Base-by-base conservation (phyloP, 116 monocot species). In the Posidonia oceanica region DNA sequence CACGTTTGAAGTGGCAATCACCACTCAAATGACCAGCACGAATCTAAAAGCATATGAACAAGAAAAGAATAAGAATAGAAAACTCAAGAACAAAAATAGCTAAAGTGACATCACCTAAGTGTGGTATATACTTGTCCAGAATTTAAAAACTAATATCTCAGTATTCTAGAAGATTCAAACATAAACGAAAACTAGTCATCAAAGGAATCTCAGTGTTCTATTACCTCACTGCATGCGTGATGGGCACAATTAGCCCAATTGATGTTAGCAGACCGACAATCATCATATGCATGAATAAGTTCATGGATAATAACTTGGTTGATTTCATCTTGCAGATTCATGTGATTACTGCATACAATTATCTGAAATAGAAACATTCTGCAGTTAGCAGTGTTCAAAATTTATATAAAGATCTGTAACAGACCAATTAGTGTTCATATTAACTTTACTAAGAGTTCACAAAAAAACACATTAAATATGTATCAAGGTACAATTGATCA, bases 11-110 rank as follows among this genome's bases (percentile, higher is more conserved):
- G 70, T 91, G 91, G 62, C 96, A 91, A 83, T 96, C 96, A 14
- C 96, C 96, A 83, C 96, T 96, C 10, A 96, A 83, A 87, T 96
- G 96, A 68, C 86, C 91, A 69, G 96, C 96, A 37, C 96, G 88
- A 74, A 96, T 96, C 96, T 96, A 78, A 64, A 58, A 22, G 48
- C 42, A 73, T 11, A 58, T 37, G 55, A 55, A 57, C n/a, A 69
- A 39, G 67, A 52, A 36, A 16, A 59, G 41, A 59, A 7, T 18
- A 22, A 6, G 37, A 13, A 3, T 14, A 63, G 16, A 16, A 15
- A 13, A 63, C 14, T 36, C 14, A 37, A 66, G 66, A 66, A 44
- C 29, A 29, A 29, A 29, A 29, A 29, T 29, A 29, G 53, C 53
- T 14, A 53, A 29, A 29, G 29, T 29, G 29, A 29, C 29, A 29